These are phyloP conservation scores for Stramenopiles sp. DNA, from an alignment of 352 stramenopile species.

Conservation along the genomic window DNA sequence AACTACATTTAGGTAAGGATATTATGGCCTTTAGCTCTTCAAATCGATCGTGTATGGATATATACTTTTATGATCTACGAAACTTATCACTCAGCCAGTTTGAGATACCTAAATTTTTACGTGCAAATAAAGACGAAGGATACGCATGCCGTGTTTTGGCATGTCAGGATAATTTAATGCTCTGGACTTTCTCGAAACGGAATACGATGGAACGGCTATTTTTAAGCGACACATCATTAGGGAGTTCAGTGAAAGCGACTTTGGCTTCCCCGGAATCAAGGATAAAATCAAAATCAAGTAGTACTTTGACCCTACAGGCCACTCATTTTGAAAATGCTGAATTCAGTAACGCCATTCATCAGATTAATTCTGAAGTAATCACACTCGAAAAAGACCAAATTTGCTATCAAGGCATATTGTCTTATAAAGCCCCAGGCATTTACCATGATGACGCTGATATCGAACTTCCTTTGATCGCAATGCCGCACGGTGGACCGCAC, in stretches of 20 bases:
- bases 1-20: constrained; percentile 30
- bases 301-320: not conserved
- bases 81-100: constrained; percentile 12
- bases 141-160: constrained; percentile 13
- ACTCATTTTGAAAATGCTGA: constrained; percentile 13
- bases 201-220: constrained; percentile 11
- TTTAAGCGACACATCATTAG: not conserved
- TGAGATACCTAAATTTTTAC: not conserved
- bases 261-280: constrained; percentile 15
- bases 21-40: not conserved
- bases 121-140: not conserved
- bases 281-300: not conserved
- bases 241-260: not conserved
- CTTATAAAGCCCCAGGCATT: too few relatives aligned
- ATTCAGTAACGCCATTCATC: not conserved
- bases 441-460: constrained; percentile 27
- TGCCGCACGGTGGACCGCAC: constrained; percentile 77
- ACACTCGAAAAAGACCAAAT: not conserved
- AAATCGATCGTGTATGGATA: not conserved
- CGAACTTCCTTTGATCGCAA: constrained; percentile 48
- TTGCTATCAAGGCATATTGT: constrained; percentile 49
- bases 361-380: not conserved
- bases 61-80: not conserved
- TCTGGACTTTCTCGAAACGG: constrained; percentile 14
- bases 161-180: constrained; percentile 9